These are phyloP conservation scores for Eremochloa ophiuroides DNA, from an alignment of 176 grass and related monocot species.

Conservation along the genomic window DNA sequence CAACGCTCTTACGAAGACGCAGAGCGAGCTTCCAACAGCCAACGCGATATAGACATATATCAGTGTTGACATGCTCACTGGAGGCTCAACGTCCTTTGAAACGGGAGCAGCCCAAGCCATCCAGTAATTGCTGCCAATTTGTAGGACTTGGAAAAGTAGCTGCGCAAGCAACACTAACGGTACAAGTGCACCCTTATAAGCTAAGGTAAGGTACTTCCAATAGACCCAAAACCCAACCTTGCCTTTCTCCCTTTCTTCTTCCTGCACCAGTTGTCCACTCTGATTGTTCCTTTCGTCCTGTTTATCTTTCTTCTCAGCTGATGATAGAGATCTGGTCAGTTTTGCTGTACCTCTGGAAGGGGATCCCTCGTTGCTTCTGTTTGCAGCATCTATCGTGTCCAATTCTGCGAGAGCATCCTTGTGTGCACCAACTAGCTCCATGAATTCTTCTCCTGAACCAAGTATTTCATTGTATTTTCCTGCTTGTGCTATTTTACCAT, in stretches of 20 bases:
- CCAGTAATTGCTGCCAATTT: slow-evolving; percentile 93
- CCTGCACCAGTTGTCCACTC: slow-evolving; percentile 75
- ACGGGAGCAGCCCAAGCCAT: slow-evolving; percentile 82
- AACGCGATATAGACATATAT: slow-evolving; percentile 70
- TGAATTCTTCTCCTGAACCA: slow-evolving; percentile 64
- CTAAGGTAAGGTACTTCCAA: slow-evolving; percentile 78
- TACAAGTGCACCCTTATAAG: slow-evolving; percentile 73
- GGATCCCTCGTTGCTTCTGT: neutral
- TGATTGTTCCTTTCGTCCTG: slow-evolving; percentile 34
- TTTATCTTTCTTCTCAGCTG: slow-evolving; percentile 32
- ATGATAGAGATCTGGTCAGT: slow-evolving; percentile 19
- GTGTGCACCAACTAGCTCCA: slow-evolving; percentile 76
- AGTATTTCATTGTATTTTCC: slow-evolving; percentile 72
- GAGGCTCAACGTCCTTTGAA: slow-evolving; percentile 46
- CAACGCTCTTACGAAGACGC: slow-evolving; percentile 52
- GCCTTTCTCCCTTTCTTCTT: slow-evolving; percentile 91
- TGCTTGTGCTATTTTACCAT: slow-evolving; percentile 63
- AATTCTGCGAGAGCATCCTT: slow-evolving; percentile 57
- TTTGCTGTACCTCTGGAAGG: neutral
- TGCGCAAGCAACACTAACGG: slow-evolving; percentile 68
- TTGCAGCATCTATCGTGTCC: slow-evolving; percentile 17
- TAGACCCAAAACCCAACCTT: slow-evolving; percentile 86
- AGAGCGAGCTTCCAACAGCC: slow-evolving; percentile 58
- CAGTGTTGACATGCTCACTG: slow-evolving; percentile 54
- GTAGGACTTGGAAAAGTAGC: slow-evolving; percentile 78